Conservation (phyloP, 306 rosid species). For the Rosa rugosa region DNA sequence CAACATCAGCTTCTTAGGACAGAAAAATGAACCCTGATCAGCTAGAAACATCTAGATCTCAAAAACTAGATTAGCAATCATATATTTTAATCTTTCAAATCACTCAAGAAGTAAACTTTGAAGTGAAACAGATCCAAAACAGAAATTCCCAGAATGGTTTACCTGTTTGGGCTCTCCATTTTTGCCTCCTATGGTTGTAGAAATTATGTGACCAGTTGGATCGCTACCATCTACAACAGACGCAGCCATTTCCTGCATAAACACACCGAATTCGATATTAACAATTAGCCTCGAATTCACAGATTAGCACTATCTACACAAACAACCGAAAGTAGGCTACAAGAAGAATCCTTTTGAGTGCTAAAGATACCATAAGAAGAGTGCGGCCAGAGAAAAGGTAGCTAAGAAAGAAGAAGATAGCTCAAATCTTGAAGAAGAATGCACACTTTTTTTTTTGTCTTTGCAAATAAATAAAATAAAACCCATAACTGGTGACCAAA, state of each 20-base stretch:
- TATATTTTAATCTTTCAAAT: slow-evolving; percentile 9
- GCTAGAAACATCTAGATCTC: slow-evolving; percentile 10
- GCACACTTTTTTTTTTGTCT: neutral
- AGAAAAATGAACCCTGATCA: neutral
- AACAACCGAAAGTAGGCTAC: neutral
- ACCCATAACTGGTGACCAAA: neutral
- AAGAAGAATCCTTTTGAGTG: neutral
- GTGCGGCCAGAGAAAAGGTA: slow-evolving; percentile 2
- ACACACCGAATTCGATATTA: slow-evolving; percentile 16
- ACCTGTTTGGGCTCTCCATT: slow-evolving; percentile 98
- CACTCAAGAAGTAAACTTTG: slow-evolving; percentile 6
- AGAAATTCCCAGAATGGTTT: slow-evolving; percentile 17
- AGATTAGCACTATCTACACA: neutral
- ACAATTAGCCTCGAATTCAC: neutral
- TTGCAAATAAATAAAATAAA: neutral
- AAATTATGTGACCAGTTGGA: slow-evolving; percentile 90
- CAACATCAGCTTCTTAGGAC: slow-evolving; percentile 30
- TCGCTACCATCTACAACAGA: slow-evolving; percentile 75
- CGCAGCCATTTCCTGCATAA: slow-evolving; percentile 77
- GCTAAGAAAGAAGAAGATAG: neutral
- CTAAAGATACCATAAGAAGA: neutral
- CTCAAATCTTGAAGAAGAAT: neutral
- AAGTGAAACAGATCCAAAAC: neutral
- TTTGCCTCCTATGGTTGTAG: slow-evolving; percentile 95
- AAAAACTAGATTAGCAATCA: neutral